Percentiles rank a stretch among this genome's conserved stretches.
Evolutionary conservation across 164 flowering plant genomes (phyloP).

Genomic region (Euptelea pleiosperma): DNA sequence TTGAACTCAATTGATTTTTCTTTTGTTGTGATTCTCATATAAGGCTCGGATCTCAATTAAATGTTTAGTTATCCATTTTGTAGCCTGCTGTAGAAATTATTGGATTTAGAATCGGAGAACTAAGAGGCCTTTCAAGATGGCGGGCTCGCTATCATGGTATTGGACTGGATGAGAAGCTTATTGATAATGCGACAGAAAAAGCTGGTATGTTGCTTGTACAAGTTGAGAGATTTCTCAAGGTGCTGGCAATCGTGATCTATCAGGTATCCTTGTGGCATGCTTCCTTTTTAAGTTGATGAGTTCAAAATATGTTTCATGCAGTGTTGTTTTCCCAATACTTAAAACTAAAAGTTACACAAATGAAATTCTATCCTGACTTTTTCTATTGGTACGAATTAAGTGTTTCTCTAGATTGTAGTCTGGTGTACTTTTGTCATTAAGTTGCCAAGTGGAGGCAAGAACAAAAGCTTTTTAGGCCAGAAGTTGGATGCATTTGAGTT

Average conservation of each 20-base stretch:
- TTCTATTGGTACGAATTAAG: no score
- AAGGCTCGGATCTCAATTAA: not conserved
- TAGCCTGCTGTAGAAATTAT: constrained; percentile 96
- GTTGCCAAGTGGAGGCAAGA: no score
- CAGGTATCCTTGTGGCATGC: constrained; percentile 47
- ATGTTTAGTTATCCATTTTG: constrained; percentile 14
- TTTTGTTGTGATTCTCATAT: not conserved
- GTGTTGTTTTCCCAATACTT: not conserved
- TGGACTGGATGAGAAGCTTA: constrained; percentile 83
- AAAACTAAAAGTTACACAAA: no score
- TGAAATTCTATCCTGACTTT: no score
- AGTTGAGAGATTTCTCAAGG: constrained; percentile 67
- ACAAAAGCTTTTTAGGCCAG: no score
- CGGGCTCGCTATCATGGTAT: constrained; percentile 72
- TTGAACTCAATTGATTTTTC: not conserved
- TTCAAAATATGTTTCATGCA: not conserved
- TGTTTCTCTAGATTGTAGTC: no score
- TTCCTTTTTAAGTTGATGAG: not conserved
- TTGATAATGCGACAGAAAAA: constrained; percentile 63
- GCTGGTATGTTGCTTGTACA: constrained; percentile 89
- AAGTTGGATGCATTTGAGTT: no score
- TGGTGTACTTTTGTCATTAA: no score
- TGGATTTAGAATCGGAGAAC: constrained; percentile 90
- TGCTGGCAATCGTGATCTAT: constrained; percentile 71
- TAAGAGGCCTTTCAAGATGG: constrained; percentile 94